Evolutionary conservation across 2,329 filamentous ascomycete genomes (phyloP), one percentile per base, ranked within the genome.

Genomic region (Emergomyces pasteurianus): DNA sequence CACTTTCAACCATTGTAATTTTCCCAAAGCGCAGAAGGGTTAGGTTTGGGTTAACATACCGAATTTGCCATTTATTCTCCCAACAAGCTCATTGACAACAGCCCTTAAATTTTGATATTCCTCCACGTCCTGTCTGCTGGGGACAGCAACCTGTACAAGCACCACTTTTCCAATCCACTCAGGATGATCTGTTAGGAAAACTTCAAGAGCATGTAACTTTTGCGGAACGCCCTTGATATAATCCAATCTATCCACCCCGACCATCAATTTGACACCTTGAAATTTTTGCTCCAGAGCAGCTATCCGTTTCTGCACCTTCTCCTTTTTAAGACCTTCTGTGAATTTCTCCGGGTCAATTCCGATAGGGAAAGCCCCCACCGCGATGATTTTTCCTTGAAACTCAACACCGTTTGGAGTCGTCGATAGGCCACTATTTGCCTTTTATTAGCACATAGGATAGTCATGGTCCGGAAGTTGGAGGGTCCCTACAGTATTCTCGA

Each of bases 181-280:
- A 0, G 94, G 94, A 69, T 99, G 91, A 70, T 97, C 92, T 0
- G 91, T 95, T 38, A 99, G 80, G 79, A 99, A 97, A 3, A 97
- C 90, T 74, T 99, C 94, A 49, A 97, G 84, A 1, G 94, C 92
- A 70, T 97, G 94, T 10, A 99, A 80, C 74, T 99, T 99, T 75
- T 99, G 94, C 0, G 94, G 94, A 10, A 99, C 92, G 64, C 94
- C 94, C 78, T 97, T 97, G 84, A 97, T 97, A 77, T 99, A 97
- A 75, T 99, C 94, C 58, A 97, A 83, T 57, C 94, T 89, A 73
- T 99, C 94, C 58, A 97, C 94, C 64, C 94, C 92, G 43, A 97
- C 92, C 68, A 99, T 95, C 65, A 97, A 83, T 78, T 96, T 96
- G 68, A 96, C 90, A 54, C 92, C 92, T 66, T 95, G 88, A 70